These are phyloP conservation scores for Epichloe hybrida DNA, from an alignment of 2,329 filamentous ascomycete genomes.

Conservation along the genomic window DNA sequence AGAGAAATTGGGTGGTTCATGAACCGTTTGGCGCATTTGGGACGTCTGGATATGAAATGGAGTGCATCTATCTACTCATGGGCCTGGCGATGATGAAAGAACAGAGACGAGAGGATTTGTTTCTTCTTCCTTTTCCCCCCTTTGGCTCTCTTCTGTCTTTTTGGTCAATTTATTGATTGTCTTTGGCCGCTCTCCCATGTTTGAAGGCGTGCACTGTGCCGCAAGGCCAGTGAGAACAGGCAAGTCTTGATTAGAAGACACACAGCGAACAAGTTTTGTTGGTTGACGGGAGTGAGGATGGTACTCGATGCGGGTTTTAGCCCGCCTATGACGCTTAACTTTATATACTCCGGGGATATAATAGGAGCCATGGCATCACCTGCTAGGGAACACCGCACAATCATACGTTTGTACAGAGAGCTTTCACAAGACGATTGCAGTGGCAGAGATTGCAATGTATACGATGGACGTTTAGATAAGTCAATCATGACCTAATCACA, in stretches of 20 bases:
- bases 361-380: neutral
- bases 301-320: neutral
- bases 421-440: no score
- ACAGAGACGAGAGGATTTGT: neutral
- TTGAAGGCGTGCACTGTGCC: neutral
- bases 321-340: neutral
- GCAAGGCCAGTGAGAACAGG: neutral
- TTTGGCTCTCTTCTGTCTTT: neutral
- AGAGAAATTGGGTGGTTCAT: neutral
- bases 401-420: no score
- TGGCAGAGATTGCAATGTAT: no score
- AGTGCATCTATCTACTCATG: neutral
- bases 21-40: conserved; percentile 1
- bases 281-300: neutral
- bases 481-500: no score
- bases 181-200: no score
- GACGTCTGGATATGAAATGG: conserved; percentile 1
- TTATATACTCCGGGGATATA: no score
- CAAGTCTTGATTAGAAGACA: conserved; percentile 1
- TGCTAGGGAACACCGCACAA: no score
- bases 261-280: no score
- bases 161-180: neutral
- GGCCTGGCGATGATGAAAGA: neutral
- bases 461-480: no score
- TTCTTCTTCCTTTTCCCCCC: neutral